These are phyloP conservation scores for Fusarium sp. DNA, from an alignment of 2,329 filamentous ascomycete genomes.

Conservation along the genomic window DNA sequence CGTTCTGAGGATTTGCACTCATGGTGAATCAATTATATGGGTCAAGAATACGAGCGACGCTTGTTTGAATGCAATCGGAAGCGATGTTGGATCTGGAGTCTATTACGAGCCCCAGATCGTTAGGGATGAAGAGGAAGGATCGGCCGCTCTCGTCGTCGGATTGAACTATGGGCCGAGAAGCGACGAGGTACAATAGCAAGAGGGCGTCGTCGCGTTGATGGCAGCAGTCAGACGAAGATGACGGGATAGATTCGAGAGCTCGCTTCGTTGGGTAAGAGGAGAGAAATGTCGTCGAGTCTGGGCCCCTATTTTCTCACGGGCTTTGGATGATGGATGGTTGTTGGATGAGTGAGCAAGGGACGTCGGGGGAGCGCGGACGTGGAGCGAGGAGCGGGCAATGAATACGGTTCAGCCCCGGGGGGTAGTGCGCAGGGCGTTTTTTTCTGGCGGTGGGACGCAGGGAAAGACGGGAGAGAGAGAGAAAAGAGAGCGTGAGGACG, in stretches of 20 bases:
- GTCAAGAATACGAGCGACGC: conserved; percentile 17
- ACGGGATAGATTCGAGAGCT: conserved; percentile 4
- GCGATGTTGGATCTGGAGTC: conserved; percentile 34
- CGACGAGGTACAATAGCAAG: conserved; percentile 22
- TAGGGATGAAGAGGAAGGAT: conserved; percentile 13
- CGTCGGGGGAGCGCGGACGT: conserved; percentile 35
- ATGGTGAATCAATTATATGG: conserved; percentile 47
- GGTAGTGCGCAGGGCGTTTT: conserved; percentile 31
- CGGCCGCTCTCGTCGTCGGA: conserved; percentile 25
- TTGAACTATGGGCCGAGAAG: conserved; percentile 13
- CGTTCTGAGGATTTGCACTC: conserved; percentile 62
- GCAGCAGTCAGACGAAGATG: conserved; percentile 8
- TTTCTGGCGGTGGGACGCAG: conserved; percentile 42
- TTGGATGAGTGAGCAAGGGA: conserved; percentile 38
- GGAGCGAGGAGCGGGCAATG: conserved; percentile 33
- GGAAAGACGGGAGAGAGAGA: conserved; percentile 10
- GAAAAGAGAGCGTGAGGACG: neutral
- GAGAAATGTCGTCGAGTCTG: conserved; percentile 27
- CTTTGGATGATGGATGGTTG: conserved; percentile 25
- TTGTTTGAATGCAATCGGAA: conserved; percentile 15
- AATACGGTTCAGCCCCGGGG: conserved; percentile 33
- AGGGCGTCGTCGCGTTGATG: conserved; percentile 31
- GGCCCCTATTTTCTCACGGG: conserved; percentile 38
- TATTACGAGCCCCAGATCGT: conserved; percentile 31
- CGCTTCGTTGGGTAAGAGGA: conserved; percentile 5